Percentiles rank a stretch among this genome's conserved stretches.
Conservation (phyloP, 257 asterid genomes). For the Cinchona pubescens region DNA sequence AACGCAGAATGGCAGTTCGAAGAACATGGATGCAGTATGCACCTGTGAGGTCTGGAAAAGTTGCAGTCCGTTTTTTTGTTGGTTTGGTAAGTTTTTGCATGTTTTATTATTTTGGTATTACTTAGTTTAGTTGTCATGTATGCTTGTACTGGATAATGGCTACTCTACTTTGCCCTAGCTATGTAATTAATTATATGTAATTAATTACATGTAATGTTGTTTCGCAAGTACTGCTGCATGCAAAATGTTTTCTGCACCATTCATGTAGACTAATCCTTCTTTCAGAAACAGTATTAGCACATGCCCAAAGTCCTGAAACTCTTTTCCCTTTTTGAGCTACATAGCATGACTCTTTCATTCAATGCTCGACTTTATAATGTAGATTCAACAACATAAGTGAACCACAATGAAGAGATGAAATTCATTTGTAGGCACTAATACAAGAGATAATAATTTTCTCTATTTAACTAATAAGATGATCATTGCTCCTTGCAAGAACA, state of each 20-base stretch:
- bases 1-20: constrained; percentile 96
- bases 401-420: background rate
- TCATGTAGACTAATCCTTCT: background rate
- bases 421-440: background rate
- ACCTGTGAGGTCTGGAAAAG: constrained; percentile 75
- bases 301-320: background rate
- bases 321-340: background rate
- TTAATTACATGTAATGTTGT: background rate
- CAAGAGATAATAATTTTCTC: background rate
- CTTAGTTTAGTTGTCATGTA: background rate
- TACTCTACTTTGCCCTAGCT: background rate
- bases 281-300: background rate
- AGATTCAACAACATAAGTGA: background rate
- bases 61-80: constrained; percentile 95
- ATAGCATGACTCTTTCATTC: background rate
- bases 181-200: background rate
- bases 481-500: background rate
- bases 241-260: background rate
- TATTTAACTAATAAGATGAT: no score
- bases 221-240: background rate
- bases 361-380: background rate
- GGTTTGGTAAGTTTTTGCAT: constrained; percentile 70
- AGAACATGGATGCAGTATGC: constrained; percentile 99
- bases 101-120: background rate
- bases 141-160: background rate